Conservation (phyloP, 2,329 filamentous ascomycete genomes). For the Fusarium pseudocircinatum region DNA sequence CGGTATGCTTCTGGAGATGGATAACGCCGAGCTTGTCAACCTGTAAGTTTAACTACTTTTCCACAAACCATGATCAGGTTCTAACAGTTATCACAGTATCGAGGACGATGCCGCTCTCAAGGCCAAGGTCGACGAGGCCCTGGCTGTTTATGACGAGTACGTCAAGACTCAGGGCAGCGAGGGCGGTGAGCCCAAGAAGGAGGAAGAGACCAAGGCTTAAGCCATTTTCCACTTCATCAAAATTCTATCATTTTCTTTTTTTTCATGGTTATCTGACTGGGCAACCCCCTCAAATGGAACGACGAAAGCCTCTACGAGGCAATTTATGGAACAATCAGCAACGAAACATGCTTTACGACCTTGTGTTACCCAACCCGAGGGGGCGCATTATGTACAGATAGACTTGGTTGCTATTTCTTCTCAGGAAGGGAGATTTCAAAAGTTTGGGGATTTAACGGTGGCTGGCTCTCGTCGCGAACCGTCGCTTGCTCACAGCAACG, state of each 20-base stretch:
- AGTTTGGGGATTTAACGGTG: conserved; percentile 46
- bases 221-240: conserved; percentile 8
- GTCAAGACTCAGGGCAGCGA: conserved; percentile 80
- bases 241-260: conserved; percentile 44
- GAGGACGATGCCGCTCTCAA: conserved; percentile 89
- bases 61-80: conserved; percentile 29
- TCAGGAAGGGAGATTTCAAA: conserved; percentile 50
- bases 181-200: conserved; percentile 58
- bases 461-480: conserved; percentile 39
- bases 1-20: conserved; percentile 99
- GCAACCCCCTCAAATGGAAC: conserved; percentile 41
- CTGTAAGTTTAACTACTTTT: conserved; percentile 73
- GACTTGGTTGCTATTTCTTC: conserved; percentile 54
- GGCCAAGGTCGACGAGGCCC: conserved; percentile 96
- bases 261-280: conserved; percentile 45
- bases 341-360: conserved; percentile 44
- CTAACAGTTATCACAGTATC: conserved; percentile 65
- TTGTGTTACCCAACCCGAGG: conserved; percentile 37
- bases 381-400: conserved; percentile 54
- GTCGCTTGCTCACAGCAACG: conserved; percentile 34
- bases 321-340: conserved; percentile 41
- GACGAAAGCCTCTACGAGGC: conserved; percentile 36
- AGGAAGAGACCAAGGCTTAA: conserved; percentile 58
- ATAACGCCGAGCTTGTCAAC: conserved; percentile 91
- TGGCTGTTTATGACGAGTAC: conserved; percentile 98